Base-by-base conservation (phyloP, 2,329 filamentous ascomycete genomes). In the Colletotrichum salicis region DNA sequence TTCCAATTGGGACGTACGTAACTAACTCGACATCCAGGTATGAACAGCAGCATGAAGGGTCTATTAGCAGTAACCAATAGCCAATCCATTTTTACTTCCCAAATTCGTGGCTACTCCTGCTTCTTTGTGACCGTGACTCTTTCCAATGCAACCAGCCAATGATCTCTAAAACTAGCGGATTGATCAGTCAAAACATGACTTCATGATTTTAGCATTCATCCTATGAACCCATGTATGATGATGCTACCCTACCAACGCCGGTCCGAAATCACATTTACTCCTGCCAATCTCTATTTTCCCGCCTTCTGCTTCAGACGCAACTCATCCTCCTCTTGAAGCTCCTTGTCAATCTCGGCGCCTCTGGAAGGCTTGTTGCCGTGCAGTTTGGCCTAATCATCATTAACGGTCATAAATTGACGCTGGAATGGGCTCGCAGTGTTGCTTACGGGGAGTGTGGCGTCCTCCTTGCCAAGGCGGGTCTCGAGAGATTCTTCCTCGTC, bases 321-420 rank as follows among this genome's bases (percentile, higher is more conserved):
- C 77, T 93, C 88, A 71, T 95, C 93, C 77, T 94, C 92, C 5
- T 89, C 88, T 77, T 88, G 84, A 58, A 95, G 75, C 81, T 93
- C 79, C 70, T 92, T 88, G 80, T 95, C 93, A 69, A 94, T 87
- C 85, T 92, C 88, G 29, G 92, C 93, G 22, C 93, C 92, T 77
- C 85, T 89, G 24, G 90, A 92, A 2, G 92, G 93, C 82, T 94
- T 87, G 79, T 94, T 94, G 72, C 92, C 92, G 78, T 95, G 92
- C 74, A 86, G 78, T 75, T 83, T 88, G 67, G 92, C 92, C 89
- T 88, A 55, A 22, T 48, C 22, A 62, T 74, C 29, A 73, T 60
- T 7, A 58, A 41, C 15, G 37, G 67, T 77, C 80, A 15, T 83
- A 82, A 55, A 83, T 75, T 3, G 81, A 59, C 33, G 13, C 22